Conservation (phyloP, 2,329 filamentous ascomycete genomes). For the Ascomycota sp. region DNA sequence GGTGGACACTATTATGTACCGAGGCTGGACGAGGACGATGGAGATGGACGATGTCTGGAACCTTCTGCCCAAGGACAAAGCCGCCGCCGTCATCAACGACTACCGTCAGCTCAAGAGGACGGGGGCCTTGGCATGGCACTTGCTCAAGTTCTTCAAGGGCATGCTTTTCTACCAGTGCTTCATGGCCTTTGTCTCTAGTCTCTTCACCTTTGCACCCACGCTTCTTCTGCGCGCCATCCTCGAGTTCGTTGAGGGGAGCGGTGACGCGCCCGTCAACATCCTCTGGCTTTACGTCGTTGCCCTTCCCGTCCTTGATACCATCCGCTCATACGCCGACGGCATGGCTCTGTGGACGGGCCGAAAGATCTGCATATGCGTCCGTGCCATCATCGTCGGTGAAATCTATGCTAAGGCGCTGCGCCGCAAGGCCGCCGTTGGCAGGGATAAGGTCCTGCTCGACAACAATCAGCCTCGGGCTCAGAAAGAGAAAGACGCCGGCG, state of each 20-base stretch:
- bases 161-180: constrained; percentile 55
- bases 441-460: constrained; percentile 52
- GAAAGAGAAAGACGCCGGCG: constrained; percentile 10
- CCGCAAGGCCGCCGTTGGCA: constrained; percentile 64
- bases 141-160: constrained; percentile 67
- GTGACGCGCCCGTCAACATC: constrained; percentile 57
- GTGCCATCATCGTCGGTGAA: constrained; percentile 89
- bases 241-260: constrained; percentile 77
- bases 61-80: constrained; percentile 70
- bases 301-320: constrained; percentile 61
- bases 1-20: constrained; percentile 77
- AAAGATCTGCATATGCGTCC: constrained; percentile 80
- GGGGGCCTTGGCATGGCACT: constrained; percentile 54
- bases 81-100: constrained; percentile 54
- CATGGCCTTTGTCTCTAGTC: constrained; percentile 60
- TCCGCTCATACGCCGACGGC: constrained; percentile 66
- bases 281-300: constrained; percentile 92
- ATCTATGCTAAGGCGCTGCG: constrained; percentile 92
- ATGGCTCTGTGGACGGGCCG: constrained; percentile 85
- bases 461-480: constrained; percentile 19
- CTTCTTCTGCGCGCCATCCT: constrained; percentile 79
- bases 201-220: constrained; percentile 83
- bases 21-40: constrained; percentile 67
- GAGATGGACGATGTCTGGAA: constrained; percentile 87
- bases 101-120: constrained; percentile 79